These are phyloP conservation scores for Penicillium vulpinum DNA, from an alignment of 2,329 filamentous ascomycete genomes.

Conservation along the genomic window DNA sequence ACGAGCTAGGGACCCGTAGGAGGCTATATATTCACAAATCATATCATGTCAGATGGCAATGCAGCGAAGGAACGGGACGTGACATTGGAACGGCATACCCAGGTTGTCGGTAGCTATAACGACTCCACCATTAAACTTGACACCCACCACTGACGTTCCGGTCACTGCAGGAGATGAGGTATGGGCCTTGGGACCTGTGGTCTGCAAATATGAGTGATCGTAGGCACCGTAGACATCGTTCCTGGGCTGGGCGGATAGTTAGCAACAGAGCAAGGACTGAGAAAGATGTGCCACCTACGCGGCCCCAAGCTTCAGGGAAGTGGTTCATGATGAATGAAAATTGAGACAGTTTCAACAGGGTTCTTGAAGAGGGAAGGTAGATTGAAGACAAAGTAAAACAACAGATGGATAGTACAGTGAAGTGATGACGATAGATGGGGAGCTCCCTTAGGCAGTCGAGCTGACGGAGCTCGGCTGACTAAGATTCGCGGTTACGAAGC, in stretches of 20 bases:
- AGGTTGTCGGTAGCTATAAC: slow-evolving; percentile 97
- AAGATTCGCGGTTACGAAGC: slow-evolving; percentile 7
- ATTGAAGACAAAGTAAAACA: slow-evolving; percentile 2
- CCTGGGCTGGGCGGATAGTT: slow-evolving; percentile 68
- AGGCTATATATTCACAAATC: slow-evolving; percentile 59
- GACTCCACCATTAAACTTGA: slow-evolving; percentile 96
- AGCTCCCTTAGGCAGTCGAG: slow-evolving; percentile 36
- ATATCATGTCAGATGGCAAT: neutral
- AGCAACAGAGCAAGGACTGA: slow-evolving; percentile 26
- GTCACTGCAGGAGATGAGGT: slow-evolving; percentile 94
- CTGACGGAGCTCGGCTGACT: slow-evolving; percentile 36
- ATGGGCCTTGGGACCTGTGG: slow-evolving; percentile 70
- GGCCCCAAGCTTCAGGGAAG: slow-evolving; percentile 65
- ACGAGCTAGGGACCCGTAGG: slow-evolving; percentile 93
- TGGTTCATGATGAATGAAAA: slow-evolving; percentile 58
- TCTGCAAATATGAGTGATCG: slow-evolving; percentile 79
- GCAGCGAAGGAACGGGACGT: neutral
- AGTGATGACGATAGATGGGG: slow-evolving; percentile 22
- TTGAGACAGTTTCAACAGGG: neutral
- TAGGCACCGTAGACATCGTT: slow-evolving; percentile 97
- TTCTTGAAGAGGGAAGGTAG: neutral
- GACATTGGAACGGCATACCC: slow-evolving; percentile 55
- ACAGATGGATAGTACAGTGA: slow-evolving; percentile 12
- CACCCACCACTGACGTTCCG: slow-evolving; percentile 88
- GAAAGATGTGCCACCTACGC: slow-evolving; percentile 45